Evolutionary conservation across 441 rosid genomes (phyloP), one percentile per base, ranked within the genome.

Genomic region (Daphne laureola): DNA sequence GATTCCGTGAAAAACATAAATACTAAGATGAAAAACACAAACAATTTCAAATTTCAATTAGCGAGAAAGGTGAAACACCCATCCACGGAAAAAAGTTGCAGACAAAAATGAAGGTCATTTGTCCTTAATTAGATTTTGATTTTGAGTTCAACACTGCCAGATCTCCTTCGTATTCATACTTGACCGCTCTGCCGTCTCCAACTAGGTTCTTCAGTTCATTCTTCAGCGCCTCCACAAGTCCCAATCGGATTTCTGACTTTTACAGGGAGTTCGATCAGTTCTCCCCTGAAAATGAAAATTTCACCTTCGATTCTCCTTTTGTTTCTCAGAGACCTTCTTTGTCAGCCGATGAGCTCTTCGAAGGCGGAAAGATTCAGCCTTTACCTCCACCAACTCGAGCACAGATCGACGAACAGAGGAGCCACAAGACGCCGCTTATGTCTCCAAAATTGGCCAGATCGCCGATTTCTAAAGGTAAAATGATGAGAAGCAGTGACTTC

Each of bases 301-400:
- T 87, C 25, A 85, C 90, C 12, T 87, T 87, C 25, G 74, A 73
- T 58, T 68, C 84, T 23, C 55, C 70, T 11, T 58, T 48, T 4
- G 80, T 72, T 0, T 18, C 47, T 6, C 76, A 73, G 46, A 67
- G 67, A 40, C 40, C 57, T 1, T 79, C 89, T 14, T 67, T 86
- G 4, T 55, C 78, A 0, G 96, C 94, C 0, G 94, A 88, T 6
- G 86, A 88, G 58, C 91, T 88, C 17, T 88, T 88, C 44, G 84
- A 83, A 46, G 84, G 86, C 0, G 94, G 96, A 46, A 81, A 75
- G 58, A 88, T 88, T 45, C 69, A 73, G 54, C 82, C 83, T 0
- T 64, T 83, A 62, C 73, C 70, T 73, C 85, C 76, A 48, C 84
- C 93, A 5, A 81, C 83, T 0, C 25, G 80, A 57, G 43, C 73